Conservation (phyloP, 306 rosid species). For the Oemleria cerasiformis region DNA sequence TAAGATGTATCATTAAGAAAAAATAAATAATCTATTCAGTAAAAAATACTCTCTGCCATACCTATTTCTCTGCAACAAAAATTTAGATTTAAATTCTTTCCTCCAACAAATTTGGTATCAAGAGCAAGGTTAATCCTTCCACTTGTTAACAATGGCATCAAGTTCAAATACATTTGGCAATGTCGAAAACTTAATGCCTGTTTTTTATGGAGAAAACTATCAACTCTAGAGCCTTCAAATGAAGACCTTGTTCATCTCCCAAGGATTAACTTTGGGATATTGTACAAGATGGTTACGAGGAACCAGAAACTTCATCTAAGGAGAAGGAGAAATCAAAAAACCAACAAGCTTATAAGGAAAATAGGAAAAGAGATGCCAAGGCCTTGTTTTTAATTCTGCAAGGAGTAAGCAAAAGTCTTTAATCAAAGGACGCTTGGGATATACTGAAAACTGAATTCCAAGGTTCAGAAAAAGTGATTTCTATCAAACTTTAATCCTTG, state of each 20-base stretch:
- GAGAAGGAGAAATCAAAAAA: background rate
- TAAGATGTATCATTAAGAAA: too few species aligned
- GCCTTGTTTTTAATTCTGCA: background rate
- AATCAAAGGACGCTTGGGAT: background rate
- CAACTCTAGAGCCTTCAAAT: background rate
- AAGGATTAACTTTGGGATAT: background rate
- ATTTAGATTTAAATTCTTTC: too few species aligned
- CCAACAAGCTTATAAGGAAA: background rate
- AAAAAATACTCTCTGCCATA: too few species aligned
- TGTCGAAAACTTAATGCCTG: background rate
- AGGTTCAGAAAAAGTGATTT: background rate
- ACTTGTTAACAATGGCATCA: background rate
- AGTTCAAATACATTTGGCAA: background rate
- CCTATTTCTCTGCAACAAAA: too few species aligned
- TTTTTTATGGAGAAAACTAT: background rate
- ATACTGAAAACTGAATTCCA: background rate
- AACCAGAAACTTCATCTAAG: background rate
- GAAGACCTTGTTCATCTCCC: too few species aligned
- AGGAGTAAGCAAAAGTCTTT: background rate
- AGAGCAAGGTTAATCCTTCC: background rate
- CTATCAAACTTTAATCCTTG: background rate
- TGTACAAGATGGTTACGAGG: background rate
- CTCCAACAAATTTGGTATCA: background rate
- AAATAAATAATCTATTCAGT: too few species aligned
- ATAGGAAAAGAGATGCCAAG: background rate